Evolutionary conservation across 2,329 filamentous ascomycete species (phyloP).

Genomic region (Sarocladiaceae sp.): DNA sequence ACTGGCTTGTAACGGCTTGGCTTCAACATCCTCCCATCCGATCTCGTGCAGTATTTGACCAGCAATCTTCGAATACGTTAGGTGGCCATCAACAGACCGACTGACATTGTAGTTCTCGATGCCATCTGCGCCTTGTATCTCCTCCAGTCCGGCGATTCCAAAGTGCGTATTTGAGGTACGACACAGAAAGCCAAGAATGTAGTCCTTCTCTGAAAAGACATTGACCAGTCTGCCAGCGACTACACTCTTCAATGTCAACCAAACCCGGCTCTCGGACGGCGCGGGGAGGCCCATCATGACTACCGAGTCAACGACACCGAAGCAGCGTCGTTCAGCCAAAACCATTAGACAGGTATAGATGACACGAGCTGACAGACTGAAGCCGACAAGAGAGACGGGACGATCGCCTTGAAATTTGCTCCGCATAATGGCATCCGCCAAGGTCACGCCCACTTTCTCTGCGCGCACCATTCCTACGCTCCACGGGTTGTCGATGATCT

Average conservation of each 20-base stretch:
- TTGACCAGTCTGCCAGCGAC: conserved; percentile 85
- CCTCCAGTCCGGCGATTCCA: conserved; percentile 80
- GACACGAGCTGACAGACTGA: conserved; percentile 74
- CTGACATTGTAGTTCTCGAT: conserved; percentile 67
- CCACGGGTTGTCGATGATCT: conserved; percentile 79
- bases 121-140: conserved; percentile 60
- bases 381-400: conserved; percentile 75
- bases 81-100: conserved; percentile 62
- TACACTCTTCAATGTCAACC: conserved; percentile 73
- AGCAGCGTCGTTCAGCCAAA: conserved; percentile 75
- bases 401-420: conserved; percentile 75
- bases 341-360: conserved; percentile 81
- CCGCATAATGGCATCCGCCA: conserved; percentile 79
- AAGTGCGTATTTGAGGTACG: conserved; percentile 76
- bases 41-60: conserved; percentile 64
- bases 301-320: conserved; percentile 81
- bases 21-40: conserved; percentile 63
- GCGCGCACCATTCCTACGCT: conserved; percentile 70
- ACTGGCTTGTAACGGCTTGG: not conserved
- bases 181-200: conserved; percentile 83
- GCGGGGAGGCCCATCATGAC: conserved; percentile 80
- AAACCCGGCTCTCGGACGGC: conserved; percentile 66
- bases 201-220: conserved; percentile 83
- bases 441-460: conserved; percentile 66
- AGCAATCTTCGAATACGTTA: conserved; percentile 65